phyloP scores from a whole-genome alignment of 495 filamentous ascomycete genomes.

The Amphirosellinia nigrospora region DNA sequence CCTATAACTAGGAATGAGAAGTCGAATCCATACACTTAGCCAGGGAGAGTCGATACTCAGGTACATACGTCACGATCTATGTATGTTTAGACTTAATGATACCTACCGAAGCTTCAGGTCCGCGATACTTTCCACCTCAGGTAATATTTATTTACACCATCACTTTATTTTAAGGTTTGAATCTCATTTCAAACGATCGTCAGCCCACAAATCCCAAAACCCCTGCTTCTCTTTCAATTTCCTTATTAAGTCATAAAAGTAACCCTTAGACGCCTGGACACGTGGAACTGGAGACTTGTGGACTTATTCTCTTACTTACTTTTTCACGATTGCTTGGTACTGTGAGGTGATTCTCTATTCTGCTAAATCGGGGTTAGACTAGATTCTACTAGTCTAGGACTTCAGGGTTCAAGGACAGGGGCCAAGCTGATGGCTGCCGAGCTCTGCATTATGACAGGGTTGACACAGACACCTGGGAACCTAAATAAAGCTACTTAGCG shows the following conservation, averaged over 20 bases:
- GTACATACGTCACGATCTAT: not conserved
- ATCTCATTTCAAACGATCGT: not conserved
- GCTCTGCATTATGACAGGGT: constrained; percentile 16
- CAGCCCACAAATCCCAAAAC: not conserved
- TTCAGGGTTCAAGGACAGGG: constrained; percentile 13
- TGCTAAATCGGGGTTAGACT: not conserved
- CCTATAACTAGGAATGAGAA: not conserved
- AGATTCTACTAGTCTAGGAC: constrained; percentile 25
- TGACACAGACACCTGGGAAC: constrained; percentile 7
- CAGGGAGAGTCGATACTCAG: not conserved
- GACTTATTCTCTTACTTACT: constrained; percentile 2
- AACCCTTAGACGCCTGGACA: constrained; percentile 17
- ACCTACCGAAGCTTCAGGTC: not conserved
- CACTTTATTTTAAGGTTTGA: not conserved
- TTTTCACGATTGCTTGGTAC: not conserved
- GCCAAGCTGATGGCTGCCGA: constrained; percentile 10
- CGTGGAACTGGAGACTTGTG: constrained; percentile 25
- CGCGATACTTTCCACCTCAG: not conserved
- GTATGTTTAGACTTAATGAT: not conserved
- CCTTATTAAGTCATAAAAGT: not conserved
- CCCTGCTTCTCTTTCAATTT: not conserved
- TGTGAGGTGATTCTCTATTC: not conserved
- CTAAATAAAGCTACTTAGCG: constrained; percentile 20
- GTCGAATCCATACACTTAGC: not conserved
- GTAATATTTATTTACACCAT: not conserved